Conservation (phyloP, 2,329 filamentous ascomycete species). For the Ophiocordyceps robertsii region DNA sequence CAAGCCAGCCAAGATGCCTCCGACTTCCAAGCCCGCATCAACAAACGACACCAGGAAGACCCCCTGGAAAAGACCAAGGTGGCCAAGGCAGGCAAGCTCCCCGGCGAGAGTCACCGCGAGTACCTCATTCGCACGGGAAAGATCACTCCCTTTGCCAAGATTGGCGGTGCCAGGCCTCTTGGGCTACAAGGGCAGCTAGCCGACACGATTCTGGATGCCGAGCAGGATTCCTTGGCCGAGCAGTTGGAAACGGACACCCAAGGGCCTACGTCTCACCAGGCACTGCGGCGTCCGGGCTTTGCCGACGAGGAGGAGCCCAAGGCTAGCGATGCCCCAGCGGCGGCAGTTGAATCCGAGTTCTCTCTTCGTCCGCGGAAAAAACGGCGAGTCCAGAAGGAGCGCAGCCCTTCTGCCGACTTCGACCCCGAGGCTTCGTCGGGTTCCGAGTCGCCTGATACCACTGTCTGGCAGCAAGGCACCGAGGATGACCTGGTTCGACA, state of each 20-base stretch:
- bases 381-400: slow-evolving; percentile 23
- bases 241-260: slow-evolving; percentile 26
- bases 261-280: slow-evolving; percentile 53
- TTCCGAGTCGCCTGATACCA: slow-evolving; percentile 20
- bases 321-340: background rate
- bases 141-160: slow-evolving; percentile 86
- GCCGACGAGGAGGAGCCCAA: slow-evolving; percentile 19
- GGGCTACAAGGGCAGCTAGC: slow-evolving; percentile 57
- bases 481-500: slow-evolving; percentile 25
- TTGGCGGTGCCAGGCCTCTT: slow-evolving; percentile 49
- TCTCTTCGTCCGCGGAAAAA: slow-evolving; percentile 46
- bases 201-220: slow-evolving; percentile 68
- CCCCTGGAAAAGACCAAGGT: slow-evolving; percentile 28
- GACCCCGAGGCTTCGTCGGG: slow-evolving; percentile 17
- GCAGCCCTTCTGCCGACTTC: slow-evolving; percentile 34
- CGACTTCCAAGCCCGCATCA: slow-evolving; percentile 71
- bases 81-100: slow-evolving; percentile 44
- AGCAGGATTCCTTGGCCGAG: slow-evolving; percentile 47
- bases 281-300: slow-evolving; percentile 62
- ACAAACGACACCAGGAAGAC: slow-evolving; percentile 50
- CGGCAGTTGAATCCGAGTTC: slow-evolving; percentile 36
- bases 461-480: slow-evolving; percentile 23
- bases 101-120: slow-evolving; percentile 73
- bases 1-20: slow-evolving; percentile 58
- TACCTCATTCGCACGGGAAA: slow-evolving; percentile 93